Evolutionary conservation across 1,284 basidiomycete genomes (phyloP), one percentile per base, ranked within the genome.

Genomic region (Ceratobasidium sp.): DNA sequence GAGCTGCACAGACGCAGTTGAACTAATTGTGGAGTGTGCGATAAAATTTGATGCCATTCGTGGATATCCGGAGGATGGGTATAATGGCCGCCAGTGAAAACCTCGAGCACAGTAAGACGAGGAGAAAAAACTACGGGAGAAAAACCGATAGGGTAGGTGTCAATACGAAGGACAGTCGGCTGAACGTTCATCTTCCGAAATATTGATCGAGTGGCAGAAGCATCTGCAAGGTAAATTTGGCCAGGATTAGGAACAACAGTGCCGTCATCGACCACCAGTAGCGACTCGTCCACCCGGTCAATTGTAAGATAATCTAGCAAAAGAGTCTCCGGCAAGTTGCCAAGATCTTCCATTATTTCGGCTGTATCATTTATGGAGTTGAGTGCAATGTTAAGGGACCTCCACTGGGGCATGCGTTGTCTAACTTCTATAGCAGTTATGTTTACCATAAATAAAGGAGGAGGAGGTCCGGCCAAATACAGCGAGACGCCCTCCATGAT

Each of bases 151-250:
- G 49, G 65, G 11, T 67, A 67, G 17, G 65, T 67, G 33, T 67
- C 49, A 3, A 67, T 17, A 26, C 33, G 35, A 23, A 67, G 65
- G 7, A 26, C 13, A 17, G 64, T 8, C n/a, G 64, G 64, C 28
- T 66, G 64, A n/a, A 66, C 64, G 28, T 66, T 66, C 28, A 66
- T 51, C 2, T 51, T 33, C 28, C 17, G 45, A 49, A 66, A 66
- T 4, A 49, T 17, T n/a, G 28, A 42, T 6, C 28, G 64, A 20
- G 64, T 33, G 31, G 54, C 2, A 15, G 28, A 15, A 8, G 15
- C 20, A 53, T 53, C 31, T 17, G 51, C 49, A 26, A 49, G 47
- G 17, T 45, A 37, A 8, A 51, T 26, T 6, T 8, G 23, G 17
- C 10, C 23, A 8, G 13, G 23, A 20, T 8, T 8, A n/a, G 31